Base-by-base conservation (phyloP, 139 green algal species). In the Monoraphidium neglectum region DNA sequence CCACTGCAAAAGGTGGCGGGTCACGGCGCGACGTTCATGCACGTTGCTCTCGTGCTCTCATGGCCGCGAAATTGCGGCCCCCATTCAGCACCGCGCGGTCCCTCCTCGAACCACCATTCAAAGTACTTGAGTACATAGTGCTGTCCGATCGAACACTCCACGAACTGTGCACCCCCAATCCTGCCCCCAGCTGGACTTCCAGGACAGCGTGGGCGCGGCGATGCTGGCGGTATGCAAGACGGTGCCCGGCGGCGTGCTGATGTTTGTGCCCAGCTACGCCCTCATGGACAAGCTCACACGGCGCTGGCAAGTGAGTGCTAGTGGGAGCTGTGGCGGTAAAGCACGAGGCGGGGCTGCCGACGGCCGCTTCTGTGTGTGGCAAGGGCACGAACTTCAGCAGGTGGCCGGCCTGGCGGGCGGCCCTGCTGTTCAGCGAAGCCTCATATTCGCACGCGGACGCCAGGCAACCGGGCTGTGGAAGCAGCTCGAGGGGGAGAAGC, bases 191-290 rank as follows among this genome's bases (percentile, higher is more conserved):
- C 33, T 70, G 2, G 72, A 78, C 28, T 90, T 89, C 57, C 86
- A 93, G 74, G 92, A 95, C 62, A 74, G 77, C 2, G 70, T 94
- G 35, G 90, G 87, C 10, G 32, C 84, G 24, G 69, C 76, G 21
- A 40, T 98, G 59, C 57, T 94, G 74, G 36, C 79, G 33, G 74
- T 83, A 24, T 82, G 57, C 24, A 47, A 68, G 35, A 68, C 70
- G 5, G 72, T 98, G 38, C 95, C 95, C 23, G 92, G 94, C 74
- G 95, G 95, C 30, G 77, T 99, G 71, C 91, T 99, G 63, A 74
- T 98, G 32, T 99, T 99, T 85, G 69, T 98, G 37, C 87, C 96
- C 35, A 93, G 80, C 73, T 99, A 98, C 86, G 71, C 74, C 46
- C 77, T 96, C 59, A 71, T 98, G 72, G 90, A 98, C 63, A 88